These are phyloP conservation scores for Globisporangium cederbergense DNA, from an alignment of 352 stramenopile genomes.

Conservation along the genomic window DNA sequence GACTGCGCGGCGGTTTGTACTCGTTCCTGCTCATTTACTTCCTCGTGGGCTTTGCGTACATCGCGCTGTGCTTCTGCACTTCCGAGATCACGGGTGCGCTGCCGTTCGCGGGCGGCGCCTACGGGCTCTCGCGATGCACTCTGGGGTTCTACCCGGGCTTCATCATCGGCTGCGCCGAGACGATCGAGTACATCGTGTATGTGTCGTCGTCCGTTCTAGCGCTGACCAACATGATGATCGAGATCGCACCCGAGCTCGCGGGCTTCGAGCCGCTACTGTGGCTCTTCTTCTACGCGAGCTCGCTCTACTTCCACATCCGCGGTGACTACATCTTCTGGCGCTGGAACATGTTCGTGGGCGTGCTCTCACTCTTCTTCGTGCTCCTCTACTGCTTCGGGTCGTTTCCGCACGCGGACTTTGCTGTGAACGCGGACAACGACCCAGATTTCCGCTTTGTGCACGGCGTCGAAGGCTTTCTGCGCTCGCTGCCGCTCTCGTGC, in stretches of 20 bases:
- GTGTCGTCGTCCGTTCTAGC: slow-evolving; percentile 23
- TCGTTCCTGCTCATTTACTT: slow-evolving; percentile 23
- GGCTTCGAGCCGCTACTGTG: slow-evolving; percentile 22
- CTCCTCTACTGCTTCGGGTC: slow-evolving; percentile 30
- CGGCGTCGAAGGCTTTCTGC: slow-evolving; percentile 22
- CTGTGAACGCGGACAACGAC: slow-evolving; percentile 18
- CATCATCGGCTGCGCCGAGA: slow-evolving; percentile 31
- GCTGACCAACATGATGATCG: slow-evolving; percentile 24
- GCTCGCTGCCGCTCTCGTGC: slow-evolving; percentile 22
- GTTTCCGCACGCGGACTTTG: slow-evolving; percentile 23
- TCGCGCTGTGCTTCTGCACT: slow-evolving; percentile 28
- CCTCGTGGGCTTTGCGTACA: slow-evolving; percentile 25
- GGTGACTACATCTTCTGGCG: slow-evolving; percentile 31
- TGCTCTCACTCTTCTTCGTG: slow-evolving; percentile 28
- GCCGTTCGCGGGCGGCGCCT: slow-evolving; percentile 33
- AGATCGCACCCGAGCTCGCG: slow-evolving; percentile 11
- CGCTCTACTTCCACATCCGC: slow-evolving; percentile 22
- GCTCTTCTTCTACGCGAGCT: slow-evolving; percentile 22
- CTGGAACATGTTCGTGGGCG: slow-evolving; percentile 26
- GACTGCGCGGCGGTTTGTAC: slow-evolving; percentile 22
- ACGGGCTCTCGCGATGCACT: slow-evolving; percentile 31
- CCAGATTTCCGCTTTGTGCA: slow-evolving; percentile 18
- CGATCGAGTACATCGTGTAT: slow-evolving; percentile 35
- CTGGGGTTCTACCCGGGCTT: slow-evolving; percentile 31
- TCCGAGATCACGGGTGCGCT: slow-evolving; percentile 29